These are phyloP conservation scores for Aspergillus heteromorphus DNA, from an alignment of 495 filamentous ascomycete genomes.

Conservation along the genomic window DNA sequence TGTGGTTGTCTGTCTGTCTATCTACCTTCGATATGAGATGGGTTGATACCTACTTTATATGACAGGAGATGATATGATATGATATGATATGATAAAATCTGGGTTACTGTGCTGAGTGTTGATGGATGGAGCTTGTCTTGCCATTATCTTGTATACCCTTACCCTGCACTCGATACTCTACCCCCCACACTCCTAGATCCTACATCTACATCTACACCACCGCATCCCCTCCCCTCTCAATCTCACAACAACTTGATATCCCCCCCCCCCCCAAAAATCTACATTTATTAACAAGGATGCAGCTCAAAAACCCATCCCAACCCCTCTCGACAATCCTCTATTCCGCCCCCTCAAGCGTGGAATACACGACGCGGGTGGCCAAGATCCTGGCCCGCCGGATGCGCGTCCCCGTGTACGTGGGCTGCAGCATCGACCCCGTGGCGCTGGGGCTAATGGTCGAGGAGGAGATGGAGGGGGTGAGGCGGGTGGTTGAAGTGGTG, in stretches of 20 bases:
- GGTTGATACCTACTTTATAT: too few relatives aligned
- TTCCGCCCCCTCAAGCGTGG: slow-evolving; percentile 64
- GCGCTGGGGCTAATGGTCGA: slow-evolving; percentile 72
- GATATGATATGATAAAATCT: too few relatives aligned
- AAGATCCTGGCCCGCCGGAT: slow-evolving; percentile 72
- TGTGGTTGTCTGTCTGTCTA: too few relatives aligned
- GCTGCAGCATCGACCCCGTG: slow-evolving; percentile 57
- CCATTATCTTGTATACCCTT: too few relatives aligned
- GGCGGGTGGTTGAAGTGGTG: slow-evolving; percentile 62
- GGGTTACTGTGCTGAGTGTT: too few relatives aligned
- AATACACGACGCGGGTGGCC: slow-evolving; percentile 80
- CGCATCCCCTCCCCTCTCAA: not conserved
- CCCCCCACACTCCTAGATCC: too few relatives aligned
- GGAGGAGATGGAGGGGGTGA: slow-evolving; percentile 90
- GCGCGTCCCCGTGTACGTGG: slow-evolving; percentile 72
- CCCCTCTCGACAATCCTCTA: slow-evolving; percentile 74
- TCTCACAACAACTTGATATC: not conserved
- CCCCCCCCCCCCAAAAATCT: not conserved
- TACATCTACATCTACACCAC: too few relatives aligned
- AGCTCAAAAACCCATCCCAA: slow-evolving; percentile 35
- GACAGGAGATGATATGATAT: too few relatives aligned
- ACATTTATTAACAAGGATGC: not conserved
- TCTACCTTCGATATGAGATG: too few relatives aligned
- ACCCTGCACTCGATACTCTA: too few relatives aligned
- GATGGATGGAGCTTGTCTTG: too few relatives aligned